Evolutionary conservation across 352 stramenopile species (phyloP), one percentile per base, ranked within the genome.

Genomic region (Globisporangium splendens): DNA sequence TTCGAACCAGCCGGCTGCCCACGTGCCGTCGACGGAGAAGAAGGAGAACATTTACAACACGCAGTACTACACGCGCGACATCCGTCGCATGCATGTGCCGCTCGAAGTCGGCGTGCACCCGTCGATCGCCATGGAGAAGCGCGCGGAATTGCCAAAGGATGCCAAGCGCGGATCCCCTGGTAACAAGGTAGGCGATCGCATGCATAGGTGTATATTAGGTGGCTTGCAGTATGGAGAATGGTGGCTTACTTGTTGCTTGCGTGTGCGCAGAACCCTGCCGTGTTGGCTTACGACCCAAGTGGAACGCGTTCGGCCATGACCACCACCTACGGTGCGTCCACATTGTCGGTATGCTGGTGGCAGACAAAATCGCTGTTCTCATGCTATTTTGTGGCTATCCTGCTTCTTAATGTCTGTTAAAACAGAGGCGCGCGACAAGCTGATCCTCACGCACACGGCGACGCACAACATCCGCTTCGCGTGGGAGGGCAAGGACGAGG

Each of bases 11-110:
- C 63, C 78, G 1, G 71, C 80, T 47, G 77, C 83, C 41, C 75
- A 86, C 67, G 84, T 95, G 61, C 87, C 87, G 31, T 83, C 81
- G 22, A 73, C 56, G 35, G 81, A 88, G 41, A 74, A 58, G 43
- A 93, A 93, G 69, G 87, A 91, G 38, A 75, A 70, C 60, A 58
- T 93, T 49, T 96, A 95, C 80, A 91, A 91, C 67, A 96, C 65
- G 43, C 68, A 94, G 42, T 96, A 94, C 79, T 96, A 96, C 72
- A 95, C 86, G 76, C 83, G 87, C 59, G 87, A 96, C 63, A 79
- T 89, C 47, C 80, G 82, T 51, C 79, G 85, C 64, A 88, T 91
- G 62, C 67, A 67, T 28, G 74, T 70, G 65, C 73, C 84, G 35
- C 72, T 74, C 17, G 74, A 88, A 31, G 76, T 91, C 52, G 83